Conservation (phyloP, 768 basidiomycete species). For the Austroboletus eburneus region DNA sequence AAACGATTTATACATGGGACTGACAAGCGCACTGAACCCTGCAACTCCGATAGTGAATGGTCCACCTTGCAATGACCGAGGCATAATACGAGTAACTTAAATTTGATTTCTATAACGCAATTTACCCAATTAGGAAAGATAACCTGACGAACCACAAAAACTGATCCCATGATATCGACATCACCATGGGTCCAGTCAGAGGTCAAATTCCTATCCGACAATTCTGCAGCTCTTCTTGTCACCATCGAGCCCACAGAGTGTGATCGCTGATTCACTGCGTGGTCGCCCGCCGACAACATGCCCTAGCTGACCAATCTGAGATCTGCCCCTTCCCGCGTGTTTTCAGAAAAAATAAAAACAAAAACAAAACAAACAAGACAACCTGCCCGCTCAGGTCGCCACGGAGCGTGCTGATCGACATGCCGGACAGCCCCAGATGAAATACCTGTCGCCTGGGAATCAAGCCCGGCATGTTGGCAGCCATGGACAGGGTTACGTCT, state of each 20-base stretch:
- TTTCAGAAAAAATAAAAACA: conserved; percentile 6
- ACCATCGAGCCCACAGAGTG: conserved; percentile 23
- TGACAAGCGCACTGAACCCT: conserved; percentile 23
- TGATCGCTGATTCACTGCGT: conserved; percentile 26
- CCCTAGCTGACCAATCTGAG: conserved; percentile 28
- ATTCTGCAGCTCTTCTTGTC: conserved; percentile 21
- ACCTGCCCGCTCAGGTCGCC: conserved; percentile 17
- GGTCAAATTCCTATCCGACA: conserved; percentile 26
- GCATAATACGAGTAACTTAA: conserved; percentile 29
- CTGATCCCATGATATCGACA: conserved; percentile 24
- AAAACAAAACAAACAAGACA: conserved; percentile 10
- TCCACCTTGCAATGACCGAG: conserved; percentile 28
- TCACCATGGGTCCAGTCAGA: conserved; percentile 20
- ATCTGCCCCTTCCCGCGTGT: conserved; percentile 26
- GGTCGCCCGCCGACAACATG: conserved; percentile 23
- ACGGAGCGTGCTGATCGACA: conserved; percentile 31
- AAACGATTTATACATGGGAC: conserved; percentile 31
- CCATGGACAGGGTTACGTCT: conserved; percentile 29
- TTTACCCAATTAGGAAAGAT: conserved; percentile 25
- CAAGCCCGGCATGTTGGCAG: conserved; percentile 18
- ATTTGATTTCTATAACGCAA: conserved; percentile 26
- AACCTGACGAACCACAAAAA: conserved; percentile 20
- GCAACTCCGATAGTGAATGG: conserved; percentile 30
- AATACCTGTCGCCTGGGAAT: conserved; percentile 24
- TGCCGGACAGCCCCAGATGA: conserved; percentile 29